phyloP scores from a whole-genome alignment of 768 basidiomycete genomes.

The Termitomyces sp. region DNA sequence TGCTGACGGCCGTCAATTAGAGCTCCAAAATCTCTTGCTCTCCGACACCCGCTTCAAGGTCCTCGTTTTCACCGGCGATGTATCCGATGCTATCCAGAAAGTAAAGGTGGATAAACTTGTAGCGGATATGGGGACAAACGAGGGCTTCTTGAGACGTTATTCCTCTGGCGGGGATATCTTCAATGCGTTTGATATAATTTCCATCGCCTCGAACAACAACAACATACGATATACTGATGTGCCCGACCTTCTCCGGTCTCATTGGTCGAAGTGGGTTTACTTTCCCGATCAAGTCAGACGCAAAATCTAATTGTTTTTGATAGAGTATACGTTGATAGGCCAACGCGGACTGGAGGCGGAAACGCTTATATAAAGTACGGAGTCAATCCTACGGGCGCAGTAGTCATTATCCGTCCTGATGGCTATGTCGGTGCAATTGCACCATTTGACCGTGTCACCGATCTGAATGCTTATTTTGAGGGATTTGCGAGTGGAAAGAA shows the following conservation, averaged over 20 bases:
- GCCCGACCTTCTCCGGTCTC: slow-evolving; percentile 42
- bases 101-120: slow-evolving; percentile 29
- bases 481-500: slow-evolving; percentile 30
- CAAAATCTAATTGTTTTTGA: neutral
- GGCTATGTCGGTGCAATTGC: slow-evolving; percentile 61
- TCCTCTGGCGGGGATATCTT: slow-evolving; percentile 25
- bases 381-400: slow-evolving; percentile 40
- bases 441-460: slow-evolving; percentile 39
- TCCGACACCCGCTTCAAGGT: slow-evolving; percentile 54
- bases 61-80: slow-evolving; percentile 50
- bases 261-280: slow-evolving; percentile 56
- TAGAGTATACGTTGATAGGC: slow-evolving; percentile 62
- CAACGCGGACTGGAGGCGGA: slow-evolving; percentile 37
- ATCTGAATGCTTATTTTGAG: slow-evolving; percentile 45
- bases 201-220: slow-evolving; percentile 36
- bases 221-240: slow-evolving; percentile 41
- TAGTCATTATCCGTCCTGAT: slow-evolving; percentile 60
- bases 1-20: slow-evolving; percentile 45
- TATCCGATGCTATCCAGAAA: slow-evolving; percentile 24
- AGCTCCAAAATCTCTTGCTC: slow-evolving; percentile 52
- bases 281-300: neutral
- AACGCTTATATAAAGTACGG: slow-evolving; percentile 57
- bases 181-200: slow-evolving; percentile 40
- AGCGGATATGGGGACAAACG: slow-evolving; percentile 22
- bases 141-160: slow-evolving; percentile 26